Conservation (phyloP, 495 filamentous ascomycete species). For the Tuber aestivum region DNA sequence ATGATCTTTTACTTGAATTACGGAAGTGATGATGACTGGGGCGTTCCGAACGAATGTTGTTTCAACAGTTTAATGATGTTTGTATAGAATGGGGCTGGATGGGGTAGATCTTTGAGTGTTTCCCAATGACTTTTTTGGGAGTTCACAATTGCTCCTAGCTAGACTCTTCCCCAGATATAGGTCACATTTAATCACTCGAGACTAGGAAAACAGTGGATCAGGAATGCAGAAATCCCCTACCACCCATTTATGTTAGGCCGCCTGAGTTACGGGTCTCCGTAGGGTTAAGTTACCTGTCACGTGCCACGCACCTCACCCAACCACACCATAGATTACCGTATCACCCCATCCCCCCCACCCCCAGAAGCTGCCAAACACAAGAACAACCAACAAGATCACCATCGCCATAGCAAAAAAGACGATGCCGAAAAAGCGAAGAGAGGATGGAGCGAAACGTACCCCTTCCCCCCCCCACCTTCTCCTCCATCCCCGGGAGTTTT, state of each 20-base stretch:
- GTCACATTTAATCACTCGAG: neutral
- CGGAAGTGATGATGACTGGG: neutral
- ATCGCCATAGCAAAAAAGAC: slow-evolving; percentile 2
- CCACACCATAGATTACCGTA: too few species aligned
- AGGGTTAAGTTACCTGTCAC: neutral
- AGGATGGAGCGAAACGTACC: slow-evolving; percentile 15
- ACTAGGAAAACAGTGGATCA: neutral
- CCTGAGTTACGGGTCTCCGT: too few species aligned
- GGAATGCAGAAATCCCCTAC: neutral
- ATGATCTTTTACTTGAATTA: neutral
- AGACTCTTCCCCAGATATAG: neutral
- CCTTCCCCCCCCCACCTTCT: neutral
- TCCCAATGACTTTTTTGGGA: neutral
- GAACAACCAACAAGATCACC: neutral
- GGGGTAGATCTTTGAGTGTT: neutral
- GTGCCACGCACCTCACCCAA: neutral
- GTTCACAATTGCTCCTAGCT: neutral
- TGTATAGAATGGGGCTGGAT: neutral
- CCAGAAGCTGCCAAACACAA: neutral
- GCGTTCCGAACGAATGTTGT: neutral
- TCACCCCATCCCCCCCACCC: neutral
- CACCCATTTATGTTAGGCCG: neutral
- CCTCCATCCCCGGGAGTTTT: neutral
- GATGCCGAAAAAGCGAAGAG: slow-evolving; percentile 35
- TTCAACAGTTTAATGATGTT: neutral